Conservation (phyloP, 2,329 filamentous ascomycete species). For the Xylaria sp. region DNA sequence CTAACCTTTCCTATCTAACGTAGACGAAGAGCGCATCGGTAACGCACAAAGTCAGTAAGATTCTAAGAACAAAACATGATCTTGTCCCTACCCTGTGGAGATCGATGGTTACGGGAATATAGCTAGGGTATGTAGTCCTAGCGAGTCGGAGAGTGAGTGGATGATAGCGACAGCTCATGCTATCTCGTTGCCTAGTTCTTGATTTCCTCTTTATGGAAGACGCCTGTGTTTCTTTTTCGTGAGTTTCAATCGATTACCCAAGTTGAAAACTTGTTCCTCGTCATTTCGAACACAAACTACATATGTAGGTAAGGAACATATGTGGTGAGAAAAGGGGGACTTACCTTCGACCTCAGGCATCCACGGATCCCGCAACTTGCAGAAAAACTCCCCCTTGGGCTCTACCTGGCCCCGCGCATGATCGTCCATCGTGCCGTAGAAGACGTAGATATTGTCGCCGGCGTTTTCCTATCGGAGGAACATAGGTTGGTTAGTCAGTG, state of each 20-base stretch:
- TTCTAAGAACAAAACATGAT: not conserved
- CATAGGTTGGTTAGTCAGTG: not conserved
- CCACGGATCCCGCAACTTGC: constrained; percentile 45
- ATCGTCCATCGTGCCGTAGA: constrained; percentile 47
- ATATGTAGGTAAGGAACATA: not conserved
- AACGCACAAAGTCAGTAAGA: not conserved
- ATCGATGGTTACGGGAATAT: no score
- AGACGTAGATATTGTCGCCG: constrained; percentile 45
- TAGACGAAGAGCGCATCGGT: no score
- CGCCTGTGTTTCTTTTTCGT: constrained; percentile 24
- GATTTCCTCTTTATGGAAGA: constrained; percentile 27
- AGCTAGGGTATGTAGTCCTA: no score
- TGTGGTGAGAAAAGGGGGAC: not conserved
- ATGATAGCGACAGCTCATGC: not conserved
- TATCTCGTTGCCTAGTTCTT: not conserved
- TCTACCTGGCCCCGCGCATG: constrained; percentile 44
- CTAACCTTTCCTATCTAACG: no score
- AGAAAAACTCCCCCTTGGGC: constrained; percentile 48
- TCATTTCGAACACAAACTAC: not conserved
- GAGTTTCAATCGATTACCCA: not conserved
- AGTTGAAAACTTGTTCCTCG: not conserved
- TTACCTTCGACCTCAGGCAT: constrained; percentile 43
- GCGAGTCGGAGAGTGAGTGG: no score
- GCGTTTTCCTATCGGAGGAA: constrained; percentile 38
- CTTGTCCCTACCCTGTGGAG: not conserved